Evolutionary conservation across 169 alveolate genomes (phyloP).

Genomic region (Plasmodium inui): DNA sequence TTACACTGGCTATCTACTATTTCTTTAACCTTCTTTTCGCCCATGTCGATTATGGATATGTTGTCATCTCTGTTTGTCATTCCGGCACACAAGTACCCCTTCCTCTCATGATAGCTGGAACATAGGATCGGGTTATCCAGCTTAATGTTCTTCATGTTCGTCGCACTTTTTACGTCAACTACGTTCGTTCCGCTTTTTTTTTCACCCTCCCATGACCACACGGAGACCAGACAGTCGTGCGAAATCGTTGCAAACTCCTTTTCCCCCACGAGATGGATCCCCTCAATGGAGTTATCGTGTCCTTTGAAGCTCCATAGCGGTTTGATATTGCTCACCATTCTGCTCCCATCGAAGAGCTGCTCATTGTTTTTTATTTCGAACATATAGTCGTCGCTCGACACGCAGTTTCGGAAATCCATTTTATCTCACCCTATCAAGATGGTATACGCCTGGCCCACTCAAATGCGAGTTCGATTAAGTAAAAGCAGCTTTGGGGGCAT

Average conservation of each 20-base stretch:
- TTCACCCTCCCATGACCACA: constrained; percentile 16
- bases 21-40: constrained; percentile 13
- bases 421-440: not conserved
- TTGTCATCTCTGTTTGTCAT: constrained; percentile 39
- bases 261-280: constrained; percentile 33
- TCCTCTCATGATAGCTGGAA: constrained; percentile 23
- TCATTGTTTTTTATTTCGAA: constrained; percentile 67
- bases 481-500: not conserved
- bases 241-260: constrained; percentile 21
- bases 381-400: constrained; percentile 61
- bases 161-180: not conserved
- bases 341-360: constrained; percentile 1
- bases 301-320: constrained; percentile 71
- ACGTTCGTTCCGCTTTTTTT: not conserved
- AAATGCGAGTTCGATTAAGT: not conserved
- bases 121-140: constrained; percentile 39
- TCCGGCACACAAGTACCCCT: constrained; percentile 24
- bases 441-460: not conserved
- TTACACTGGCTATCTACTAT: not conserved
- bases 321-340: constrained; percentile 10
- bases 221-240: constrained; percentile 32
- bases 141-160: constrained; percentile 16
- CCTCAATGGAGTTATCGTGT: constrained; percentile 52
- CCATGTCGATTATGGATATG: constrained; percentile 47
- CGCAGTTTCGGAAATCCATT: constrained; percentile 39